Conservation (phyloP, 2,329 filamentous ascomycete species). For the Chaetoscypha palmicola region DNA sequence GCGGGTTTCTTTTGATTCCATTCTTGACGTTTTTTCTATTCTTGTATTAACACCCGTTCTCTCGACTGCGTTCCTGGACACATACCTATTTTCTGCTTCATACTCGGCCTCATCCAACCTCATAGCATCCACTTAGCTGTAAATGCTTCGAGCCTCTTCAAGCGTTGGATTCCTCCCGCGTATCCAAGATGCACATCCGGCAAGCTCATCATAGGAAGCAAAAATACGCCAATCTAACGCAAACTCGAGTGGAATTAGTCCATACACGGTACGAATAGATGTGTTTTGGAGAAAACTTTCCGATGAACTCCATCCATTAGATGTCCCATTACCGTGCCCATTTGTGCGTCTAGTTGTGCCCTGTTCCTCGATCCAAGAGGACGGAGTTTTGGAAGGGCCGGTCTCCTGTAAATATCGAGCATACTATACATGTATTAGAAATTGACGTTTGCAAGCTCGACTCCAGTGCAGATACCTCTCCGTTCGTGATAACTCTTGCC, state of each 20-base stretch:
- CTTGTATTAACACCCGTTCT: no score
- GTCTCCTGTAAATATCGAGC: slow-evolving; percentile 66
- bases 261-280: slow-evolving; percentile 77
- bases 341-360: slow-evolving; percentile 22
- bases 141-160: slow-evolving; percentile 82
- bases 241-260: slow-evolving; percentile 65
- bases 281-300: slow-evolving; percentile 57
- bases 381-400: slow-evolving; percentile 54
- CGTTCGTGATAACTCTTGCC: slow-evolving; percentile 80
- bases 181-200: slow-evolving; percentile 77
- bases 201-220: slow-evolving; percentile 89
- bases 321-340: slow-evolving; percentile 30
- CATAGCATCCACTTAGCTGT: slow-evolving; percentile 60
- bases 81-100: no score
- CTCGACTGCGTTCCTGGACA: no score
- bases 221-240: slow-evolving; percentile 88
- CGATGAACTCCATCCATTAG: slow-evolving; percentile 32
- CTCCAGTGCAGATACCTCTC: slow-evolving; percentile 55
- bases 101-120: slow-evolving; percentile 48
- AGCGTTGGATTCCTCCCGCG: slow-evolving; percentile 82
- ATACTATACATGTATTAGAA: slow-evolving; percentile 46
- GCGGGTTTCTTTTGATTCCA: slow-evolving; percentile 74
- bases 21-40: no score
- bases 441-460: background rate
- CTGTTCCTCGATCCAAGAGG: slow-evolving; percentile 59